These are phyloP conservation scores for Coprinellus micaceus DNA, from an alignment of 768 basidiomycete genomes.

Conservation along the genomic window DNA sequence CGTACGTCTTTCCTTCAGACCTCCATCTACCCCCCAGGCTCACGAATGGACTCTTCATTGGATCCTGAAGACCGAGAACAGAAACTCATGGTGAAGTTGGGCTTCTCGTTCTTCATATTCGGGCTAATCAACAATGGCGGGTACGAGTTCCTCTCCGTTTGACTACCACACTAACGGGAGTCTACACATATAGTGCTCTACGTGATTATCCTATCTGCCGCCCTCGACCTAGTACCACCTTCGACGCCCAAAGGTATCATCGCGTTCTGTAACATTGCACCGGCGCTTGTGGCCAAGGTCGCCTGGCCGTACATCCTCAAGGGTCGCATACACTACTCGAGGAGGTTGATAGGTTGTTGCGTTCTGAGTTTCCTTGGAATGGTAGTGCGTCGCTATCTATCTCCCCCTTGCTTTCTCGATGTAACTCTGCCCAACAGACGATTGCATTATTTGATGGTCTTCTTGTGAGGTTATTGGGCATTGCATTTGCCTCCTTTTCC, in stretches of 20 bases:
- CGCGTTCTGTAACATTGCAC: slow-evolving; percentile 91
- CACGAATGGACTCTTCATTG: not conserved
- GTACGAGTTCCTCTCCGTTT: slow-evolving; percentile 8
- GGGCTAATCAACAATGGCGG: slow-evolving; percentile 90
- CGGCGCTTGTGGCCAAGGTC: slow-evolving; percentile 81
- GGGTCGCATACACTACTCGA: slow-evolving; percentile 78
- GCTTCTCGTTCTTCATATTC: slow-evolving; percentile 81
- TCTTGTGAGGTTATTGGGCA: slow-evolving; percentile 71
- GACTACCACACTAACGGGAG: slow-evolving; percentile 1
- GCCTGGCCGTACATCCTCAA: slow-evolving; percentile 89
- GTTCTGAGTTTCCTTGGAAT: slow-evolving; percentile 77
- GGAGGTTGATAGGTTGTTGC: slow-evolving; percentile 73
- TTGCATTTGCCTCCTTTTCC: slow-evolving; percentile 76
- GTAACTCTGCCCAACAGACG: slow-evolving; percentile 41
- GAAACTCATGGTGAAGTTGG: slow-evolving; percentile 36
- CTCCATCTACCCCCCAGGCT: not conserved
- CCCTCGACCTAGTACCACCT: slow-evolving; percentile 88
- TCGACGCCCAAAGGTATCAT: slow-evolving; percentile 94
- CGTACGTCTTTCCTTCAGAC: not conserved
- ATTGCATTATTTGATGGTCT: slow-evolving; percentile 71
- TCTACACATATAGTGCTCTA: slow-evolving; percentile 63
- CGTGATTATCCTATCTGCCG: slow-evolving; percentile 95
- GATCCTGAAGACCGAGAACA: slow-evolving; percentile 23
- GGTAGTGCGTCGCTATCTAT: slow-evolving; percentile 55
- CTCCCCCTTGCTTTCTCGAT: not conserved